phyloP scores from a whole-genome alignment of 805 yeast species.

The Vanderwaltozyma polyspora region DNA sequence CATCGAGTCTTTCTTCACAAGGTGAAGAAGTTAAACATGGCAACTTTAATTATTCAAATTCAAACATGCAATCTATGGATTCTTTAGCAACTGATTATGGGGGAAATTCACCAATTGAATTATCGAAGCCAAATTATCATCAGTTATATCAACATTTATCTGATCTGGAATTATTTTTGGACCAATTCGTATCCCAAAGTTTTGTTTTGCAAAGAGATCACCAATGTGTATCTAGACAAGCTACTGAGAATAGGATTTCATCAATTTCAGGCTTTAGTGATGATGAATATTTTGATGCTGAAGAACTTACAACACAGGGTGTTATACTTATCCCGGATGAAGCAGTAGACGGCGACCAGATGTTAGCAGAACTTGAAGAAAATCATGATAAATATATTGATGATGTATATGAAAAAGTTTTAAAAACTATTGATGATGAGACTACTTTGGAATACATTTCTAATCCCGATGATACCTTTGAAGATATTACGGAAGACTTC shows the following conservation, averaged over 20 bases:
- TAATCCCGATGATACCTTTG: too few species aligned
- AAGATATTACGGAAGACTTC: not conserved
- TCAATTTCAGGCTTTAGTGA: conserved; percentile 28
- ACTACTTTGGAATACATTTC: not conserved
- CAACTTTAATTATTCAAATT: conserved; percentile 2
- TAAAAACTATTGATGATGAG: not conserved
- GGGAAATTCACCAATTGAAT: not conserved
- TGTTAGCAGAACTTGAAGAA: not conserved
- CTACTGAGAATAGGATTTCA: conserved; percentile 7
- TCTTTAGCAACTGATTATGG: not conserved
- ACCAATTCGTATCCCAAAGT: conserved; percentile 16
- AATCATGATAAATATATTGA: not conserved
- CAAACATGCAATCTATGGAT: conserved; percentile 1
- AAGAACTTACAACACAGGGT: conserved; percentile 38
- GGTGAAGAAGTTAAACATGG: conserved; percentile 1
- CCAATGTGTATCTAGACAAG: conserved; percentile 6
- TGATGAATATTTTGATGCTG: conserved; percentile 59
- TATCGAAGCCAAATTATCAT: conserved; percentile 8
- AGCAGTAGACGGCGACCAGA: conserved; percentile 10
- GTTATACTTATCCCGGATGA: conserved; percentile 45
- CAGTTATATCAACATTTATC: conserved; percentile 16
- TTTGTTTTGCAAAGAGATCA: conserved; percentile 13
- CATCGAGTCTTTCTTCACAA: conserved; percentile 11
- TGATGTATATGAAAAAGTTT: too few species aligned
- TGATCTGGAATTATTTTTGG: conserved; percentile 16